A percentile compares a stretch with the other conserved stretches of the same genome.
Evolutionary conservation across 108 stramenopile genomes (phyloP).

Genomic region (Skeletonema grethae): DNA sequence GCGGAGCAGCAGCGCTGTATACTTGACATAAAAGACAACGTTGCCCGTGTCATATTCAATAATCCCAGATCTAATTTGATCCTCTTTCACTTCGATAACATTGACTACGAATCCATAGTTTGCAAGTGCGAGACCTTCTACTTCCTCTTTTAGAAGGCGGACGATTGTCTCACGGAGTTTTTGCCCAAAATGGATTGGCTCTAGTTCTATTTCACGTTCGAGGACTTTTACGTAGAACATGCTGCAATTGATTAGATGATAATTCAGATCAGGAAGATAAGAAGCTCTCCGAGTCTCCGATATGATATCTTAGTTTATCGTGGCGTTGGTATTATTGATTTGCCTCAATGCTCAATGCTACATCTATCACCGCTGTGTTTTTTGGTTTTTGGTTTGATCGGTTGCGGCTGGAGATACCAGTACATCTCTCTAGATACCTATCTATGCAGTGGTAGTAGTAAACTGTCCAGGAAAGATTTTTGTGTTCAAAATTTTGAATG

Average conservation of each 20-base stretch:
- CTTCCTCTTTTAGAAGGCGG: constrained; percentile 85
- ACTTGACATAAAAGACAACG: constrained; percentile 89
- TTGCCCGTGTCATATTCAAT: constrained; percentile 93
- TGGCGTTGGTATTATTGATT: no score
- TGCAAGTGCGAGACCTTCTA: constrained; percentile 91
- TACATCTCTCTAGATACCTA: no score
- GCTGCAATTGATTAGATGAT: not conserved
- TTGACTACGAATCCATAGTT: constrained; percentile 93
- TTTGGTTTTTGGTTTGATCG: no score
- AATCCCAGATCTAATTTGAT: constrained; percentile 89
- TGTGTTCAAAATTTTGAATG: no score
- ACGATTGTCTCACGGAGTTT: constrained; percentile 86
- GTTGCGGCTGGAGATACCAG: no score
- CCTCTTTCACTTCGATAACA: constrained; percentile 91
- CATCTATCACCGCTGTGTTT: no score
- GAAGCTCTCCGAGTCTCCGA: no score
- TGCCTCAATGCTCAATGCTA: no score
- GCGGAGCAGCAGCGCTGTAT: constrained; percentile 85
- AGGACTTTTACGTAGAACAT: constrained; percentile 93
- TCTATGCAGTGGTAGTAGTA: no score
- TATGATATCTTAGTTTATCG: no score
- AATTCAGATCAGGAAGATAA: not conserved
- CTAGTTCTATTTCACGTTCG: constrained; percentile 85
- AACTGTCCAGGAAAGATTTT: no score
- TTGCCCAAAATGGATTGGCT: constrained; percentile 85